These are phyloP conservation scores for Panicum miliaceum DNA, from an alignment of 176 grass and related monocot genomes.

Conservation along the genomic window DNA sequence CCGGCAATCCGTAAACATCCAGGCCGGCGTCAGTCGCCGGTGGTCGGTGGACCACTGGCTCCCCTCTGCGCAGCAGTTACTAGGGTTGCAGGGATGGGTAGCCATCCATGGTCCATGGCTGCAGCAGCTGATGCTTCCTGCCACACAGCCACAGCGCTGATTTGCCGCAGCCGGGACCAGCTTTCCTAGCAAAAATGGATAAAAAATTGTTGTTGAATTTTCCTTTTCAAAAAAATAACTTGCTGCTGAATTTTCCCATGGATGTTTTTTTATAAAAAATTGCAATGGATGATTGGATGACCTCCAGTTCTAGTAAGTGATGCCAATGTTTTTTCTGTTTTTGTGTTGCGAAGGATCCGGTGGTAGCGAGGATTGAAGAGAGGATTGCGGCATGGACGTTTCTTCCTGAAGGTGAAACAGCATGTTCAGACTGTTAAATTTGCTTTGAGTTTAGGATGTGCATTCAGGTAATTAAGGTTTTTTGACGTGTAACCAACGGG, in stretches of 20 bases:
- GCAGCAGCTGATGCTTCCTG: slow-evolving; percentile 21
- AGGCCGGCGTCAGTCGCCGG: slow-evolving; percentile 31
- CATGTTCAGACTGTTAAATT: not conserved
- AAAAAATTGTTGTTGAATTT: not conserved
- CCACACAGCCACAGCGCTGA: not conserved
- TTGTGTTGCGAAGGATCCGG: slow-evolving; percentile 13
- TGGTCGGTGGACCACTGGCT: not conserved
- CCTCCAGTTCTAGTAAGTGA: not conserved
- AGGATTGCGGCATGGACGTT: slow-evolving; percentile 66
- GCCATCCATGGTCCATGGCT: not conserved
- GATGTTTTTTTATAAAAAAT: too few species aligned
- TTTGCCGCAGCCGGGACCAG: not conserved
- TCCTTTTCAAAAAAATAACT: too few species aligned
- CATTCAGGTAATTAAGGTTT: not conserved
- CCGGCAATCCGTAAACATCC: slow-evolving; percentile 41
- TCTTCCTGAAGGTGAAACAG: slow-evolving; percentile 56
- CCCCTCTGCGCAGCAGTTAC: slow-evolving; percentile 24
- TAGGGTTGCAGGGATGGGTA: slow-evolving; percentile 7
- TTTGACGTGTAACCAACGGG: not conserved
- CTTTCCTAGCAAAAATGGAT: not conserved
- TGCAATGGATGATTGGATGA: not conserved
- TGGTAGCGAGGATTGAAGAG: slow-evolving; percentile 47
- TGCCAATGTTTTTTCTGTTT: not conserved
- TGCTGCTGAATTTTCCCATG: not conserved
- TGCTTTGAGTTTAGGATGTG: not conserved